Evolutionary conservation across 1,139 yeast species (phyloP), one percentile per base, ranked within the genome.

Genomic region (Scheffersomyces segobiensis): DNA sequence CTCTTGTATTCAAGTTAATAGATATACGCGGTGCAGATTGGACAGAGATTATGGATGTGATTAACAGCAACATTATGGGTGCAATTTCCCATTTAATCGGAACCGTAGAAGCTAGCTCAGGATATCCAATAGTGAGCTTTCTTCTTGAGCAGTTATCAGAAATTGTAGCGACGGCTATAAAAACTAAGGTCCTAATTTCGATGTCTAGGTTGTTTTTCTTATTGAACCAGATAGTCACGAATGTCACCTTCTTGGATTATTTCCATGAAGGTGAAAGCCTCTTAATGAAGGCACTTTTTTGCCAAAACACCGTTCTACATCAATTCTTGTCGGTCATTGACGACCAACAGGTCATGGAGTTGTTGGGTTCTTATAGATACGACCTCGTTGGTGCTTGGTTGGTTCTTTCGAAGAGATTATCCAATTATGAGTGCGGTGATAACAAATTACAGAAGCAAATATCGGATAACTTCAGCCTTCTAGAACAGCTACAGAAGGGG

Each of bases 311-410:
- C 19, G 57, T 67, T 17, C 50, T 67, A 3, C 46, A 53, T 18
- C 57, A 55, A 24, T 53, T 62, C 32, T 55, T 57, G 8, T 49
- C 54, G 4, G 50, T 59, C 1, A 64, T 61, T 6, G 71, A 70
- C 22, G 69, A 70, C 17, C 71, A 69, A 1, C 46, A 47, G 17
- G 49, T 59, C 3, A 51, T 56, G 5, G 54, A 53, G 3, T 60
- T 77, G 3, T 50, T 77, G 2, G 61, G 67, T 47, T 65, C 66
- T n/a, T 77, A 78, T 62, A 66, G 69, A 52, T 76, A 67, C 57
- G 84, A 80, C 61, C 67, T 77, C 6, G 56, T 76, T 49, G 74
- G 73, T 0, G 77, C 76, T 50, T 61, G 77, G 50, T 63, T 70
- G 0, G 68, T 71, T 50, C 62, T 68, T 39, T 64, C 53, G 17